A percentile compares a stretch with the other conserved stretches of the same genome.
These are phyloP conservation scores for Chrysoporthe deuterocubensis DNA, from an alignment of 2,329 filamentous ascomycete genomes.

Conservation along the genomic window DNA sequence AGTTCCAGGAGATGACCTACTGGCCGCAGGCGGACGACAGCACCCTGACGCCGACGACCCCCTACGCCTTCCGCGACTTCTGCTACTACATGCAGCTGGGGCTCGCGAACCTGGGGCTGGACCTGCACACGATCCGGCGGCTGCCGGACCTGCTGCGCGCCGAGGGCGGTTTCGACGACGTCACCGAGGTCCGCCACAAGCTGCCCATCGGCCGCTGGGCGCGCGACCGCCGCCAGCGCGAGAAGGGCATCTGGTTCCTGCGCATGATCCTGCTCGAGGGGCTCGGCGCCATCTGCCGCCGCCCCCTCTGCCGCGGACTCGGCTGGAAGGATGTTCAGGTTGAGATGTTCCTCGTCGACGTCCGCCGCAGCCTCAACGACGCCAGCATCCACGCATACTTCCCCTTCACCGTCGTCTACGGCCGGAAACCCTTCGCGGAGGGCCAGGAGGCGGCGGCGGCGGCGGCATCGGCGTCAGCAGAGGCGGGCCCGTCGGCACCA, in stretches of 20 bases:
- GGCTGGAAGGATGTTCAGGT: constrained; percentile 42
- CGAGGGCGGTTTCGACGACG: constrained; percentile 46
- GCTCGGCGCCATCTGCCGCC: constrained; percentile 36
- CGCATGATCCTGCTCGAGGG: constrained; percentile 46
- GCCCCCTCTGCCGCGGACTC: constrained; percentile 38
- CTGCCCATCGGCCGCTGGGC: constrained; percentile 56
- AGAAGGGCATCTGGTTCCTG: constrained; percentile 50
- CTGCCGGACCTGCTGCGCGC: constrained; percentile 42
- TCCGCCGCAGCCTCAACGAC: constrained; percentile 40
- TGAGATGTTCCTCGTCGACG: constrained; percentile 42
- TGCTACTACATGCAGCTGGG: constrained; percentile 46
- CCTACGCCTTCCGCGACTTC: constrained; percentile 54
- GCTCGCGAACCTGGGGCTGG: constrained; percentile 46
- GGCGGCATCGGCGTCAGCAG: neutral
- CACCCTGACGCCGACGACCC: constrained; percentile 43
- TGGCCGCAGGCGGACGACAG: constrained; percentile 49
- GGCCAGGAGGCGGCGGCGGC: neutral
- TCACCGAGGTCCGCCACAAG: constrained; percentile 44
- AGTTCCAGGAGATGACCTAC: constrained; percentile 53
- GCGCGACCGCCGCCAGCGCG: constrained; percentile 44
- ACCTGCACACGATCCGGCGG: constrained; percentile 45
- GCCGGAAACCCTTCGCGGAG: constrained; percentile 36
- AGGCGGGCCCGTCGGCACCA: neutral
- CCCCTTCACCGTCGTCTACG: constrained; percentile 38
- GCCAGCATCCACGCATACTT: constrained; percentile 38